Conservation (phyloP, 2,329 filamentous ascomycete genomes). For the Curvularia sp. region DNA sequence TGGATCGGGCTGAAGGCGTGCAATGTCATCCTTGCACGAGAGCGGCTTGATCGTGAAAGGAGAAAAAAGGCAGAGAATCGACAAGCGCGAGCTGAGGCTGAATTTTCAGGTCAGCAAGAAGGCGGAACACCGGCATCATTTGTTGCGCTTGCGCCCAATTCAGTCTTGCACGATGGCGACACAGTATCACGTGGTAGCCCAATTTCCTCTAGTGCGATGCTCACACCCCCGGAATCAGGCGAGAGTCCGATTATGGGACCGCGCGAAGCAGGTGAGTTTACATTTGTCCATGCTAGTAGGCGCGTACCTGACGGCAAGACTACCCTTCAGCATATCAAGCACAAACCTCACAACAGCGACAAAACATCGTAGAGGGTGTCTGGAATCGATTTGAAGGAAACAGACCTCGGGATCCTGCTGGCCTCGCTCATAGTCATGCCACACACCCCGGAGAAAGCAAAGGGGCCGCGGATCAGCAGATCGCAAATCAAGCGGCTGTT, state of each 20-base stretch:
- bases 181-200: conserved; percentile 36
- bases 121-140: conserved; percentile 36
- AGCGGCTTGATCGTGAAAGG: conserved; percentile 44
- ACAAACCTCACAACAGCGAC: conserved; percentile 23
- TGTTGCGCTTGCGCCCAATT: conserved; percentile 40
- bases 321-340: conserved; percentile 17
- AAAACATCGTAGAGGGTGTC: conserved; percentile 32
- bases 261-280: conserved; percentile 26
- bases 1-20: conserved; percentile 49
- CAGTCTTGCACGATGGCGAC: conserved; percentile 34
- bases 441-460: conserved; percentile 24
- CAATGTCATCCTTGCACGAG: conserved; percentile 47
- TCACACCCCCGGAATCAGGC: conserved; percentile 40
- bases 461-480: conserved; percentile 29
- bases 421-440: background rate
- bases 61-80: conserved; percentile 46
- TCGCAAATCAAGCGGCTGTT: conserved; percentile 32
- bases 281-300: conserved; percentile 15
- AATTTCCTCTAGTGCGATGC: conserved; percentile 37
- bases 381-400: conserved; percentile 33
- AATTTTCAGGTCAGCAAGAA: conserved; percentile 31
- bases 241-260: conserved; percentile 36
- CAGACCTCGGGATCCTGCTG: conserved; percentile 22
- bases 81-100: conserved; percentile 38
- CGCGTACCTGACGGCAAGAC: conserved; percentile 14